phyloP scores from a whole-genome alignment of 371 early-diverging fungal genomes.

The Umbelopsis sp. region DNA sequence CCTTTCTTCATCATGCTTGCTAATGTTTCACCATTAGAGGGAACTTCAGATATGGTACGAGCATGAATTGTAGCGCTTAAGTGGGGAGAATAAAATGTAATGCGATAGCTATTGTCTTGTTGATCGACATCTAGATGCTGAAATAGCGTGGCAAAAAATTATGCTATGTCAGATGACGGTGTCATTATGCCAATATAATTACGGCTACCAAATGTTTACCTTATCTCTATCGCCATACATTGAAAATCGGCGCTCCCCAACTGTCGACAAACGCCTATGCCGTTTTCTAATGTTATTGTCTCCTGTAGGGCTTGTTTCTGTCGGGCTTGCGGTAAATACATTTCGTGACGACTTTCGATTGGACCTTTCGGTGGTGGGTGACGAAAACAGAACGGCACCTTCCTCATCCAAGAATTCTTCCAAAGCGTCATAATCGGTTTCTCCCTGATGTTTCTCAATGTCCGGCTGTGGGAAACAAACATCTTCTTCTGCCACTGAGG shows the following conservation, averaged over 20 bases:
- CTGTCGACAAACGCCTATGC: constrained; percentile 28
- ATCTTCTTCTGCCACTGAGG: constrained; percentile 38
- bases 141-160: not conserved
- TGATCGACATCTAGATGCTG: constrained; percentile 29
- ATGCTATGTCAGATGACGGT: not conserved
- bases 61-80: constrained; percentile 44
- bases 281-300: not conserved
- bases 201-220: constrained; percentile 27
- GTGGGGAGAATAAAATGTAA: constrained; percentile 43
- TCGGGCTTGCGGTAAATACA: not conserved
- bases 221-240: constrained; percentile 32
- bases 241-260: constrained; percentile 31
- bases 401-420: constrained; percentile 28
- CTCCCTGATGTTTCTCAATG: constrained; percentile 33
- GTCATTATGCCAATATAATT: constrained; percentile 24
- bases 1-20: constrained; percentile 55
- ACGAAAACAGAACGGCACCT: constrained; percentile 21
- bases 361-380: constrained; percentile 1
- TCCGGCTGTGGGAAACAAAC: constrained; percentile 47
- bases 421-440: constrained; percentile 36
- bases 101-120: constrained; percentile 32
- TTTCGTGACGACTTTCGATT: constrained; percentile 1
- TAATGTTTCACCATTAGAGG: constrained; percentile 31
- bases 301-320: not conserved
- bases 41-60: constrained; percentile 41